phyloP scores from a whole-genome alignment of 179 eudicot genomes.

The Nepenthes alata region DNA sequence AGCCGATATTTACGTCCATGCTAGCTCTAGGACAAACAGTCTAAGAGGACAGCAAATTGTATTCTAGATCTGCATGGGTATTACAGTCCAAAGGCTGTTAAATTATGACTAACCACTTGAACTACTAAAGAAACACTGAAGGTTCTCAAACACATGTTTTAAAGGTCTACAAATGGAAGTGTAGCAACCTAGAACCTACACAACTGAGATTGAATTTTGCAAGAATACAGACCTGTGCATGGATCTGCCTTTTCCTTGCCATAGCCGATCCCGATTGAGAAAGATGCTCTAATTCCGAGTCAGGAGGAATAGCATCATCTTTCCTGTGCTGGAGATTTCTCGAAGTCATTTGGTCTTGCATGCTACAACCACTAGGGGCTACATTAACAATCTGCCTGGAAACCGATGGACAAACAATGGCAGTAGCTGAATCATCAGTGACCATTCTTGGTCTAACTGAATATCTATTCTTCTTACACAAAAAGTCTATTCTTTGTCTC shows the following conservation, averaged over 20 bases:
- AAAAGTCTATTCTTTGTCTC: constrained; percentile 38
- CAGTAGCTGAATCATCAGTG: constrained; percentile 25
- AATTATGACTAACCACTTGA: too few relatives aligned
- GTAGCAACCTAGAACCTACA: too few relatives aligned
- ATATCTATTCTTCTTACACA: constrained; percentile 30
- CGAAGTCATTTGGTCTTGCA: constrained; percentile 20
- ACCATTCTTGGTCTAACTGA: constrained; percentile 36
- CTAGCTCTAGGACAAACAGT: too few relatives aligned
- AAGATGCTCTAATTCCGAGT: constrained; percentile 31
- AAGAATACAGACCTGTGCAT: constrained; percentile 48
- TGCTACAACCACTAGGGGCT: constrained; percentile 13
- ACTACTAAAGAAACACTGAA: too few relatives aligned
- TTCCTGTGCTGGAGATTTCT: constrained; percentile 23
- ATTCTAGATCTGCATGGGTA: too few relatives aligned
- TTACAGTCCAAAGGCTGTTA: too few relatives aligned
- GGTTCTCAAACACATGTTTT: too few relatives aligned
- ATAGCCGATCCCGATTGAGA: constrained; percentile 39
- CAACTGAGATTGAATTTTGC: neutral
- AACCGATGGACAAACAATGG: constrained; percentile 24
- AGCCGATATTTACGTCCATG: too few relatives aligned
- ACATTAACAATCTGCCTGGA: constrained; percentile 26
- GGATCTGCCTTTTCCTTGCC: constrained; percentile 60
- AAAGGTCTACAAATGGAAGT: too few relatives aligned
- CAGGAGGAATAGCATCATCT: constrained; percentile 24
- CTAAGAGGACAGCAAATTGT: too few relatives aligned